Evolutionary conservation across 257 asterid genomes (phyloP).

Genomic region (Vinca minor): DNA sequence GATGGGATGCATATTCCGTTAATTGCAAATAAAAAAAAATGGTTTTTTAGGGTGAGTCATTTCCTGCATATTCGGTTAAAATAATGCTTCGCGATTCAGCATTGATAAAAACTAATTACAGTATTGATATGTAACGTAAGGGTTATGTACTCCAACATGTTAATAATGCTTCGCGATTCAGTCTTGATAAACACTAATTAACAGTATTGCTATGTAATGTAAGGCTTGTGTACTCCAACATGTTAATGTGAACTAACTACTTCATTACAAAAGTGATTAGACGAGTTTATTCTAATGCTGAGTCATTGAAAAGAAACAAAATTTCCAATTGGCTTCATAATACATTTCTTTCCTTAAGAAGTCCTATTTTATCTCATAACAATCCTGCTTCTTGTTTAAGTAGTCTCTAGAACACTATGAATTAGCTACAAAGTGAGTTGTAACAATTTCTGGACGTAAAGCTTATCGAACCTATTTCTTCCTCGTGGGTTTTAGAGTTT

Average conservation of each 20-base stretch:
- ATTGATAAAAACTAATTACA: no score
- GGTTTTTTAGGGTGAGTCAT: constrained; percentile 43
- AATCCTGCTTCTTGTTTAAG: no score
- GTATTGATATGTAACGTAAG: no score
- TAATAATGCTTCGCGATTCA: no score
- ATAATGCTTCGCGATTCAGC: constrained; percentile 2
- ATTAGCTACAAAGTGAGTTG: no score
- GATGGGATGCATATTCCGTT: constrained; percentile 78
- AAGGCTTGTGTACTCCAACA: not conserved
- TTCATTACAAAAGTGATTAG: no score
- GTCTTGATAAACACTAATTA: not conserved
- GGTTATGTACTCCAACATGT: no score
- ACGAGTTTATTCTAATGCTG: no score
- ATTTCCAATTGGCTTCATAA: not conserved
- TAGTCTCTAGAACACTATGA: no score
- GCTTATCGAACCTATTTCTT: not conserved
- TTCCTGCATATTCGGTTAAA: constrained; percentile 30
- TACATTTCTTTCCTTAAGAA: not conserved
- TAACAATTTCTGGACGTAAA: not conserved
- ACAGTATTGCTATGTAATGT: not conserved
- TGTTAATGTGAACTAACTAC: not conserved
- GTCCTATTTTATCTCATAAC: no score
- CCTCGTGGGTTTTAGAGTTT: no score
- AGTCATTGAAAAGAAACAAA: not conserved
- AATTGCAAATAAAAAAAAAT: constrained; percentile 40